phyloP scores from a whole-genome alignment of 495 filamentous ascomycete species.

The Clohesyomyces aquaticus region DNA sequence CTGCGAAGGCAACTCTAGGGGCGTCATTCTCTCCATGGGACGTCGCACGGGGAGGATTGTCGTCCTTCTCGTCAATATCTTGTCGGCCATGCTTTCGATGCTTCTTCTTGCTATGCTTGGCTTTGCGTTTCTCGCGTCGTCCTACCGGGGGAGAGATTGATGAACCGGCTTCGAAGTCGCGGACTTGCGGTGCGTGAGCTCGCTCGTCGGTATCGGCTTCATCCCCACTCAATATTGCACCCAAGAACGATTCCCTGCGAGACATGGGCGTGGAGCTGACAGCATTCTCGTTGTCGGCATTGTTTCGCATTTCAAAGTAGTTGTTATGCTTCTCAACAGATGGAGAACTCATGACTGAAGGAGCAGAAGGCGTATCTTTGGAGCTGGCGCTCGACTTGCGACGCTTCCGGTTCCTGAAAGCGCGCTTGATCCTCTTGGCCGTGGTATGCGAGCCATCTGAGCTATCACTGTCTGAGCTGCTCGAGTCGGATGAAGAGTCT shows the following conservation, averaged over 20 bases:
- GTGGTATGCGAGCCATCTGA: slow-evolving; percentile 73
- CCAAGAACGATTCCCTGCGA: slow-evolving; percentile 39
- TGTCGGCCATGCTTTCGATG: slow-evolving; percentile 44
- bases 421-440: slow-evolving; percentile 71
- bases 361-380: slow-evolving; percentile 58
- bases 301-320: slow-evolving; percentile 32
- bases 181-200: slow-evolving; percentile 38
- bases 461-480: slow-evolving; percentile 66
- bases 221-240: slow-evolving; percentile 52
- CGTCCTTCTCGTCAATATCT: slow-evolving; percentile 21
- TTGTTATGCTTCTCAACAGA: slow-evolving; percentile 39
- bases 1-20: slow-evolving; percentile 46
- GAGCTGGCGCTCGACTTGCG: slow-evolving; percentile 77
- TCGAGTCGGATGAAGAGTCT: slow-evolving; percentile 59
- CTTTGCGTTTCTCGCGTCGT: slow-evolving; percentile 33
- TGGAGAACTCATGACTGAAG: slow-evolving; percentile 50
- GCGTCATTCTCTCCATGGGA: not conserved
- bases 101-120: slow-evolving; percentile 47
- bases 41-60: slow-evolving; percentile 13
- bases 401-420: slow-evolving; percentile 65
- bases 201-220: slow-evolving; percentile 54
- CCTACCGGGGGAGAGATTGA: slow-evolving; percentile 23
- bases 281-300: slow-evolving; percentile 15
- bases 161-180: slow-evolving; percentile 51
- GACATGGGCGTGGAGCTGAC: slow-evolving; percentile 22